A percentile compares a stretch with the other conserved stretches of the same genome.
Evolutionary conservation across 257 asterid genomes (phyloP).

Genomic region (Coffea canephora): DNA sequence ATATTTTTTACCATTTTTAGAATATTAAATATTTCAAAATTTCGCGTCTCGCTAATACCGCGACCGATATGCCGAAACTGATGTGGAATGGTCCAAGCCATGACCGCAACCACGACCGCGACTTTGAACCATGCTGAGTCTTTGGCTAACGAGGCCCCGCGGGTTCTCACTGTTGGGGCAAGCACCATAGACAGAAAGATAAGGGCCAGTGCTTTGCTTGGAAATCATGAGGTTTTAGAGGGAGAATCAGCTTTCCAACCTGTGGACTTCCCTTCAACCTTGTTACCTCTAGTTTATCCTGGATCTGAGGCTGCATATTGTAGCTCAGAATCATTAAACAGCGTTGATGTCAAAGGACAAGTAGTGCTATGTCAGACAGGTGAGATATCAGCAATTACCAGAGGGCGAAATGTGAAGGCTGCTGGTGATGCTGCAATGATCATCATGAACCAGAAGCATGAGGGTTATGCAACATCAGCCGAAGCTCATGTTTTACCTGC

Average conservation of each 20-base stretch:
- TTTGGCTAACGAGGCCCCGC: constrained; percentile 10
- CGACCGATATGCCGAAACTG: too few relatives aligned
- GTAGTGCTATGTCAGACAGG: constrained; percentile 3
- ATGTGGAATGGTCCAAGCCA: too few relatives aligned
- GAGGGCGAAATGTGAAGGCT: constrained; percentile 5
- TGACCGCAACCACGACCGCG: too few relatives aligned
- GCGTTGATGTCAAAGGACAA: constrained; percentile 4
- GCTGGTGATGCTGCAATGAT: constrained; percentile 21
- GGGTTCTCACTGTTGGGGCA: constrained; percentile 22
- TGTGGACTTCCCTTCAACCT: background rate
- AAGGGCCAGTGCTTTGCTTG: constrained; percentile 9
- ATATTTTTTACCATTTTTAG: too few relatives aligned
- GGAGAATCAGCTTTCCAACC: constrained; percentile 20
- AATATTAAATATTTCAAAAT: too few relatives aligned
- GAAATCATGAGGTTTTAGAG: constrained; percentile 5
- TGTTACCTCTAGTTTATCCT: background rate
- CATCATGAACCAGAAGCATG: background rate
- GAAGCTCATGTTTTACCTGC: constrained; percentile 9
- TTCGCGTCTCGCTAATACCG: too few relatives aligned
- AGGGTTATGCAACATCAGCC: background rate
- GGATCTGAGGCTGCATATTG: background rate
- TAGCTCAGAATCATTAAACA: background rate
- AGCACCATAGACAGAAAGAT: constrained; percentile 14
- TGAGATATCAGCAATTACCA: background rate
- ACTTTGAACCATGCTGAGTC: background rate